A percentile compares a stretch with the other conserved stretches of the same genome.
phyloP scores from a whole-genome alignment of 2,329 filamentous ascomycete species.

The Hortaea werneckii region DNA sequence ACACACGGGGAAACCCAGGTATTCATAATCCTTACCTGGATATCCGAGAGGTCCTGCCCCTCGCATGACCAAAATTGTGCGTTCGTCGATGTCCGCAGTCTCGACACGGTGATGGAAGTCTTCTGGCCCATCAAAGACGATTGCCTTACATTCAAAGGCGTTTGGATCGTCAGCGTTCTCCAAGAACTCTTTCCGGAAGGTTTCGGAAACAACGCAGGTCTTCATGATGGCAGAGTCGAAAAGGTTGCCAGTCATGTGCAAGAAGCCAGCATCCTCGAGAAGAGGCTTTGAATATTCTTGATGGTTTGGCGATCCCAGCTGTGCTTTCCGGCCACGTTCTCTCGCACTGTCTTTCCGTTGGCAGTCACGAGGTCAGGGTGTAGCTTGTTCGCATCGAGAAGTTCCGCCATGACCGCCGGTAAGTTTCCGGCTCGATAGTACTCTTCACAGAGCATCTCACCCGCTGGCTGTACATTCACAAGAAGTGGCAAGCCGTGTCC shows the following conservation, averaged over 20 bases:
- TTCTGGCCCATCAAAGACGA: conserved; percentile 23
- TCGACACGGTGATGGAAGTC: conserved; percentile 20
- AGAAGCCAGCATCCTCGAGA: conserved; percentile 41
- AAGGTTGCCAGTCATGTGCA: conserved; percentile 20
- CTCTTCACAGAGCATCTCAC: conserved; percentile 44
- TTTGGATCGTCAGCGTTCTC: conserved; percentile 15
- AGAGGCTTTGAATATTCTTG: conserved; percentile 36
- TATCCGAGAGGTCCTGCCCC: conserved; percentile 22
- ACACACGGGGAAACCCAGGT: too few relatives aligned
- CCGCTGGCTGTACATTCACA: conserved; percentile 46
- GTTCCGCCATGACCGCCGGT: conserved; percentile 44
- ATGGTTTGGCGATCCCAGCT: conserved; percentile 44
- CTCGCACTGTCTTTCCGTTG: conserved; percentile 37
- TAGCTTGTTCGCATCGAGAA: conserved; percentile 40
- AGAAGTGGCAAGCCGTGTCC: conserved; percentile 43
- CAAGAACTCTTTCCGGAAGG: conserved; percentile 19
- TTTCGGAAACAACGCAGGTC: conserved; percentile 18
- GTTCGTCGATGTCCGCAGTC: conserved; percentile 19
- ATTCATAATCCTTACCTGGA: conserved; percentile 5
- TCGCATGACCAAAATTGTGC: conserved; percentile 22
- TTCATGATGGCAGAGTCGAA: conserved; percentile 25
- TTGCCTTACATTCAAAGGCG: conserved; percentile 21
- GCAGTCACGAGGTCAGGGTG: conserved; percentile 35
- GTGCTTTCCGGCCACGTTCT: conserved; percentile 36
- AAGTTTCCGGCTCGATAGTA: conserved; percentile 46